Evolutionary conservation across 805 yeast species (phyloP).

Genomic region (Candida chilensis): DNA sequence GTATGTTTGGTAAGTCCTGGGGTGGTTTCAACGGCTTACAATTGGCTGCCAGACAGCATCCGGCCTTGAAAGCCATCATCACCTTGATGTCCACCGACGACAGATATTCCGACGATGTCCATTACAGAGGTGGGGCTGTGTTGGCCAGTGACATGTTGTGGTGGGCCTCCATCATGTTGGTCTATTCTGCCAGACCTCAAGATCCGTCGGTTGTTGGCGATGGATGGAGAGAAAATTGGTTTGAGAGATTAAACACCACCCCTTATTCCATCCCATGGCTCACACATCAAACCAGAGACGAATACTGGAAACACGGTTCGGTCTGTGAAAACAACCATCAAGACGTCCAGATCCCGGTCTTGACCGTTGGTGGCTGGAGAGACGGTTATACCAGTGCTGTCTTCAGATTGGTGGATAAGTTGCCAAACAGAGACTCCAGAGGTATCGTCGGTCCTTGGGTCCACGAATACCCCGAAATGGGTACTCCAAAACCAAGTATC

Average conservation of each 20-base stretch:
- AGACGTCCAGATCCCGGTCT: slow-evolving; percentile 29
- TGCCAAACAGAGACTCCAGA: slow-evolving; percentile 19
- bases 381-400: slow-evolving; percentile 37
- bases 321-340: slow-evolving; percentile 25
- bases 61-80: slow-evolving; percentile 31
- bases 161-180: slow-evolving; percentile 41
- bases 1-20: slow-evolving; percentile 41
- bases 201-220: slow-evolving; percentile 30
- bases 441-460: slow-evolving; percentile 39
- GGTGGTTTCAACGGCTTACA: slow-evolving; percentile 39
- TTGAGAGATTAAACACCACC: slow-evolving; percentile 20
- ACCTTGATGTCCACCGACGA: slow-evolving; percentile 38
- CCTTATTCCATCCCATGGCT: slow-evolving; percentile 35
- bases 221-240: slow-evolving; percentile 30
- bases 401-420: slow-evolving; percentile 28
- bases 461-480: slow-evolving; percentile 39
- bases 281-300: slow-evolving; percentile 33
- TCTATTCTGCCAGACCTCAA: slow-evolving; percentile 34
- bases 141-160: slow-evolving; percentile 37
- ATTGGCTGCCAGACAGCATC: slow-evolving; percentile 36
- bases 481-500: slow-evolving; percentile 32
- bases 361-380: slow-evolving; percentile 37
- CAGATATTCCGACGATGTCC: slow-evolving; percentile 39
- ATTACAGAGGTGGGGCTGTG: slow-evolving; percentile 36
- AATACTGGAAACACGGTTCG: slow-evolving; percentile 39